Evolutionary conservation across 2,329 filamentous ascomycete species (phyloP), one percentile per base, ranked within the genome.

Genomic region (Xylariaceae sp.): DNA sequence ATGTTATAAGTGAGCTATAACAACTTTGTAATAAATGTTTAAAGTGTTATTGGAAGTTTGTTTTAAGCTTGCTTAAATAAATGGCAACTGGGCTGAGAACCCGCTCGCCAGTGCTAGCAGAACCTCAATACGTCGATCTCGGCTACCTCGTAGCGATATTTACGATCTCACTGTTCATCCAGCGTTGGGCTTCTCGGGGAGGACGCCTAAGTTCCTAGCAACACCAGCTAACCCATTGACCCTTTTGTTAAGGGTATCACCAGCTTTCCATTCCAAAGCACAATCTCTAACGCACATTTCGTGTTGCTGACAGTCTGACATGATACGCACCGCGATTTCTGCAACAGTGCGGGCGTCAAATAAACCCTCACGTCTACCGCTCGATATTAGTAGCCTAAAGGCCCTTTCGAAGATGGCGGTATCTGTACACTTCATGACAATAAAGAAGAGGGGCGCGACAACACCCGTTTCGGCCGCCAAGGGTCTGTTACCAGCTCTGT

Each of bases 391-490:
- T 30, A 51, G 24, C 5, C n/a, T 26, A 6, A 51, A 32, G n/a
- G 48, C 48, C 23, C 48, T 44, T 18, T 45, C 24, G 35, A 40
- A 44, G n/a, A 51, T 33, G 8, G 10, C n/a, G 39, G 24, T 15
- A 40, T 51, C 48, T 10, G 32, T 44, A n/a, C 48, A 51, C 15
- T 51, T 51, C 24, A 40, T 45, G 20, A 44, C 35, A 13, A 51
- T 9, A 16, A 51, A 7, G 40, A 51, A 51, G 13, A 51, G 48
- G 32, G 48, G 48, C 4, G 48, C 16, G 20, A 51, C 21, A 13
- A 51, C 39, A n/a, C 40, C 48, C 6, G 48, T 39, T 45, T 45
- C 48, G 6, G 24, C 41, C 2, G 15, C 48, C 3, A 51, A 10
- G 9, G 40, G 44, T 33, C 41, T 36, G 24, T 20, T 45, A 20